Conservation (phyloP, 2,329 filamentous ascomycete genomes). For the Alternaria dauci region DNA sequence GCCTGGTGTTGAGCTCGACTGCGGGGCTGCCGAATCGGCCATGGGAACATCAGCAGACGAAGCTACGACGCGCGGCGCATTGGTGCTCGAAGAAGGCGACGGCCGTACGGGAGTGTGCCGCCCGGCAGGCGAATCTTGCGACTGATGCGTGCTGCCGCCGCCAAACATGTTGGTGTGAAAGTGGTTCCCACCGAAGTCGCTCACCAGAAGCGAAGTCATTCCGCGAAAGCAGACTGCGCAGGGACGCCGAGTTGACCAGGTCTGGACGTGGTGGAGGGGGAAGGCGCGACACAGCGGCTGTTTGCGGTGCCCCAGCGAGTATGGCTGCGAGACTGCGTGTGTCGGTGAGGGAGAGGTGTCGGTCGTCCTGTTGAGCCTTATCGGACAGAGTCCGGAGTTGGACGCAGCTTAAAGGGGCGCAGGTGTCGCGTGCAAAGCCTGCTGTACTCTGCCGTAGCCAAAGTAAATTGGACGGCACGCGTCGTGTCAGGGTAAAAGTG, state of each 20-base stretch:
- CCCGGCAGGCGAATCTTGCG: slow-evolving; percentile 48
- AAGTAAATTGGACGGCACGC: slow-evolving; percentile 56
- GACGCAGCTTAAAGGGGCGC: slow-evolving; percentile 33
- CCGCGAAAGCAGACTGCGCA: slow-evolving; percentile 49
- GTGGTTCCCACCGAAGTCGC: slow-evolving; percentile 78
- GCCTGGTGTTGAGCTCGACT: slow-evolving; percentile 40
- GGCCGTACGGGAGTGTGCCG: slow-evolving; percentile 47
- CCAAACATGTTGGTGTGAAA: slow-evolving; percentile 75
- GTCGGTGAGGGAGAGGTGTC: slow-evolving; percentile 20
- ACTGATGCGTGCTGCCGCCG: slow-evolving; percentile 55
- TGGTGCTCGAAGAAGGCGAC: slow-evolving; percentile 38
- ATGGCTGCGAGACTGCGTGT: slow-evolving; percentile 22
- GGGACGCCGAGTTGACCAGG: slow-evolving; percentile 8
- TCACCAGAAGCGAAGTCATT: slow-evolving; percentile 69
- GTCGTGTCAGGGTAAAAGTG: slow-evolving; percentile 22
- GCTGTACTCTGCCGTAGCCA: slow-evolving; percentile 51
- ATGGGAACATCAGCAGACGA: slow-evolving; percentile 49
- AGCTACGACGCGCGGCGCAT: slow-evolving; percentile 36
- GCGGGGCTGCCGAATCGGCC: slow-evolving; percentile 49
- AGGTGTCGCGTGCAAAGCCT: slow-evolving; percentile 32
- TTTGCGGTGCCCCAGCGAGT: slow-evolving; percentile 20
- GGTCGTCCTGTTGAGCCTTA: slow-evolving; percentile 36
- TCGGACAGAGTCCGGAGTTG: slow-evolving; percentile 24
- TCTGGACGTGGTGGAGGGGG: slow-evolving; percentile 11
- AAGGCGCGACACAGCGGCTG: slow-evolving; percentile 24